phyloP scores from a whole-genome alignment of 2,329 filamentous ascomycete species.

The Penicillium crustosum region DNA sequence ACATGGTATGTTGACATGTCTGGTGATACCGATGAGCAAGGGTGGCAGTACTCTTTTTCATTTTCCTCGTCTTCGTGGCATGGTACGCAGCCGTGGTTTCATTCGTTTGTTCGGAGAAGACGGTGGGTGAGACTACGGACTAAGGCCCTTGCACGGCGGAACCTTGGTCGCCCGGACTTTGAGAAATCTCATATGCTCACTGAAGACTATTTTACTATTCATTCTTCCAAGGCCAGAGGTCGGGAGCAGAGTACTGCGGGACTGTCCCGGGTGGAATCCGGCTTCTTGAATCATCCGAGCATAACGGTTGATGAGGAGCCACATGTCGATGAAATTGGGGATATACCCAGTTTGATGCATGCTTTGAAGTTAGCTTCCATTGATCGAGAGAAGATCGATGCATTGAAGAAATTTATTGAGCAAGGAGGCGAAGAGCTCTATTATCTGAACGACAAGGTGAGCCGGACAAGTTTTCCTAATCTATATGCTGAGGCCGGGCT shows the following conservation, averaged over 20 bases:
- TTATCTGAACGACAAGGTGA: conserved; percentile 65
- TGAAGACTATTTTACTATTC: conserved; percentile 77
- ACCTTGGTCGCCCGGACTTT: conserved; percentile 37
- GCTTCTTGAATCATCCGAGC: conserved; percentile 37
- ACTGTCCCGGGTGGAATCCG: conserved; percentile 30
- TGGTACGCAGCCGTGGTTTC: conserved; percentile 83
- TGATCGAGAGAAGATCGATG: conserved; percentile 87
- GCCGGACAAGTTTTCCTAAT: conserved; percentile 8
- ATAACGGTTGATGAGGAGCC: conserved; percentile 48
- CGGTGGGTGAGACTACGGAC: conserved; percentile 82
- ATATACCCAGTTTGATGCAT: conserved; percentile 68
- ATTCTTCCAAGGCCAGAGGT: conserved; percentile 52
- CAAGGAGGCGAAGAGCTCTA: conserved; percentile 73
- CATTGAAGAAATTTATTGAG: conserved; percentile 76
- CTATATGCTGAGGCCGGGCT: background rate
- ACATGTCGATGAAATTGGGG: conserved; percentile 55
- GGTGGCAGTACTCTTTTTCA: conserved; percentile 94
- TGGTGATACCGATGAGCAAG: conserved; percentile 80
- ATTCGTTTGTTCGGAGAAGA: conserved; percentile 86
- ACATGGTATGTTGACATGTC: conserved; percentile 75
- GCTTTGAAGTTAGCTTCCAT: conserved; percentile 70
- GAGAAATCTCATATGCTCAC: conserved; percentile 64
- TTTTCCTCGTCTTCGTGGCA: conserved; percentile 86
- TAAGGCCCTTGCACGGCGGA: conserved; percentile 47
- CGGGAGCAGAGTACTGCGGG: conserved; percentile 44